phyloP scores from a whole-genome alignment of 78 protist species.

The Dictyostelium capitatum region DNA sequence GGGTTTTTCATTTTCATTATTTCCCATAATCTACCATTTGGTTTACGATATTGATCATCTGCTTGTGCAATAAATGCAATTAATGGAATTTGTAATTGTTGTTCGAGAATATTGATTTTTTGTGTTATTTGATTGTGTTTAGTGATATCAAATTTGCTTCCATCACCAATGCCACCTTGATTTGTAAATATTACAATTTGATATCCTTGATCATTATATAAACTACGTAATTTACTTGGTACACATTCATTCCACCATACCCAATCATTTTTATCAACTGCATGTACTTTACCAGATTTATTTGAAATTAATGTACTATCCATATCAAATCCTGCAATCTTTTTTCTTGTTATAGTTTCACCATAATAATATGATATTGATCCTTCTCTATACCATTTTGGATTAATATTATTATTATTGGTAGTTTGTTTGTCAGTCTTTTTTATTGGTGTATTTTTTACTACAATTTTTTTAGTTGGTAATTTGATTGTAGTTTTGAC shows the following conservation, averaged over 20 bases:
- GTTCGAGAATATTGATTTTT: conserved; percentile 25
- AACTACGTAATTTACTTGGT: conserved; percentile 3
- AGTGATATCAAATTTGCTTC: not conserved
- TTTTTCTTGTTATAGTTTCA: not conserved
- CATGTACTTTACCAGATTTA: conserved; percentile 47
- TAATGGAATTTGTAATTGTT: conserved; percentile 27
- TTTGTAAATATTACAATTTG: conserved; percentile 51
- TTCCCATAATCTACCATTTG: conserved; percentile 18
- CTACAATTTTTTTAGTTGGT: not conserved
- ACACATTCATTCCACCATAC: conserved; percentile 49
- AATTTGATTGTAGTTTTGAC: not conserved
- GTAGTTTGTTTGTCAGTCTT: no score
- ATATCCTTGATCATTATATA: conserved; percentile 34
- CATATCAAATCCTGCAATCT: conserved; percentile 76
- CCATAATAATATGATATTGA: not conserved
- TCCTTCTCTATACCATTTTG: conserved; percentile 38
- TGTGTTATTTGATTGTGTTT: not conserved
- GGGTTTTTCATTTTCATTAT: no score
- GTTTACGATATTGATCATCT: conserved; percentile 42
- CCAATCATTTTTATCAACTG: conserved; percentile 43
- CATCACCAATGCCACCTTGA: conserved; percentile 45
- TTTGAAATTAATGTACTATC: conserved; percentile 32
- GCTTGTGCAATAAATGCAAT: conserved; percentile 29
- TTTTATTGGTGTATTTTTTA: not conserved
- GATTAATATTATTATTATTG: not conserved